These are phyloP conservation scores for Teunomyces pallodes DNA, from an alignment of 805 yeast genomes.

Conservation along the genomic window DNA sequence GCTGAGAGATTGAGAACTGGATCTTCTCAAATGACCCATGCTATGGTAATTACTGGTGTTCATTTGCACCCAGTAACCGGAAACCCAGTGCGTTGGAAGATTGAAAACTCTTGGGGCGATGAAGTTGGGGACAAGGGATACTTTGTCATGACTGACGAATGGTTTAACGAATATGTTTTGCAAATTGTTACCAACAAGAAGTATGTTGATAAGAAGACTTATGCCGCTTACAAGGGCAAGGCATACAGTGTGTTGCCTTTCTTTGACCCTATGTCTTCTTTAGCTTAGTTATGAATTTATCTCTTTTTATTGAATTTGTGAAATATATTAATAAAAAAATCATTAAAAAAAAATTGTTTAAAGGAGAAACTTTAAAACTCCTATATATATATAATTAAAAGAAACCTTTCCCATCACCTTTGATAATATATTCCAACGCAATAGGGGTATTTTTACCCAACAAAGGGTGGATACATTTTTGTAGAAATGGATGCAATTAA, in stretches of 20 bases:
- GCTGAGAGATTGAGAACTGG: conserved; percentile 68
- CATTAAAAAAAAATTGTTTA: neutral
- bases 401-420: too few relatives aligned
- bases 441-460: too few relatives aligned
- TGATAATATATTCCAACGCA: too few relatives aligned
- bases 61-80: conserved; percentile 57
- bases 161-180: conserved; percentile 44
- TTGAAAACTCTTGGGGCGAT: conserved; percentile 45
- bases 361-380: neutral
- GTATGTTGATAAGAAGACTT: conserved; percentile 35
- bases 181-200: conserved; percentile 39
- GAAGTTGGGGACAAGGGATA: conserved; percentile 41
- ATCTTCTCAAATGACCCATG: conserved; percentile 83
- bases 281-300: conserved; percentile 24
- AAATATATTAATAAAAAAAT: neutral
- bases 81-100: conserved; percentile 42
- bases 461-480: too few relatives aligned
- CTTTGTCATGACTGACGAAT: conserved; percentile 42
- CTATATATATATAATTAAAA: neutral
- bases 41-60: conserved; percentile 82
- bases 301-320: neutral
- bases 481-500: too few relatives aligned
- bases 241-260: conserved; percentile 34
- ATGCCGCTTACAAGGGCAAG: conserved; percentile 34
- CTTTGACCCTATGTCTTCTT: conserved; percentile 45